phyloP scores from a whole-genome alignment of 257 asterid species.

The Nicotiana undulata region DNA sequence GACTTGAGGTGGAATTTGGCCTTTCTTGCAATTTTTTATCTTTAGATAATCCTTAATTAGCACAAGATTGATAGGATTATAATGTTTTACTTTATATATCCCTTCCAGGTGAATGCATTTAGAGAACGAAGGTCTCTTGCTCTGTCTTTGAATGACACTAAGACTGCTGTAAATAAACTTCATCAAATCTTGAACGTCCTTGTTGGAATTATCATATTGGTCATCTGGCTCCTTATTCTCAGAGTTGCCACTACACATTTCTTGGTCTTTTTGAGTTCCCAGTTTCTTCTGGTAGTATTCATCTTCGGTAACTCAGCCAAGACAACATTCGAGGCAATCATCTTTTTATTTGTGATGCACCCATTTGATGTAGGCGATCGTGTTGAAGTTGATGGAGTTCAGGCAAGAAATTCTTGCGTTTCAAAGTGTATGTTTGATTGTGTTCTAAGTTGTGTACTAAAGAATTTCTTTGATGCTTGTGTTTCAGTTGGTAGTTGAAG shows the following conservation, averaged over 20 bases:
- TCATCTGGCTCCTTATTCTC: constrained; percentile 76
- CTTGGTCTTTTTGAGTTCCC: constrained; percentile 79
- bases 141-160: constrained; percentile 80
- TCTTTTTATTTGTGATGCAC: constrained; percentile 91
- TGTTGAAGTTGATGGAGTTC: constrained; percentile 78
- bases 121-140: constrained; percentile 90
- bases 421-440: neutral
- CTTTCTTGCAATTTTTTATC: no score
- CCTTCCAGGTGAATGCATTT: constrained; percentile 66
- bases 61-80: neutral
- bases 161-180: constrained; percentile 81
- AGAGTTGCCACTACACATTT: constrained; percentile 74
- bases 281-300: constrained; percentile 69
- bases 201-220: constrained; percentile 40
- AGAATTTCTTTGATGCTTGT: neutral
- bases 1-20: no score
- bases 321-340: constrained; percentile 85
- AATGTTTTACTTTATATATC: neutral
- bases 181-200: constrained; percentile 68
- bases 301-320: constrained; percentile 91
- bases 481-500: constrained; percentile 91
- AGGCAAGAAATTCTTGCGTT: constrained; percentile 32
- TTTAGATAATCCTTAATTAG: neutral
- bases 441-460: neutral
- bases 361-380: constrained; percentile 98